Evolutionary conservation across 805 yeast genomes (phyloP).

Genomic region (Candida sphagnicola): DNA sequence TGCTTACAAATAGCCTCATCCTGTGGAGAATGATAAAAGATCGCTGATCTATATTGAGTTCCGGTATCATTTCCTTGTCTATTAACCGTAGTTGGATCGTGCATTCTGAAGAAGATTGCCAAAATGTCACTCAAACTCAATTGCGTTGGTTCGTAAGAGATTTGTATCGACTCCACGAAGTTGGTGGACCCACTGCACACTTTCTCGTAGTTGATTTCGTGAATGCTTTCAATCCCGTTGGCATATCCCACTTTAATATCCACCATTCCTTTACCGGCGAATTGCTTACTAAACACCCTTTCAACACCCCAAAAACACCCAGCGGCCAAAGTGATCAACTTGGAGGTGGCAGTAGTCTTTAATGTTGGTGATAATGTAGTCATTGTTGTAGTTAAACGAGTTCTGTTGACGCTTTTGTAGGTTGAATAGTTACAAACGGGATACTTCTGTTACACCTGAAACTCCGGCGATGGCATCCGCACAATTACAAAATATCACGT

Average conservation of each 20-base stretch:
- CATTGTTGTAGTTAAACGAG: too few relatives aligned
- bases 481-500: not conserved
- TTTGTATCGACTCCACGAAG: slow-evolving; percentile 78
- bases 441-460: too few relatives aligned
- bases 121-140: slow-evolving; percentile 59
- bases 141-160: slow-evolving; percentile 71
- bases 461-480: too few relatives aligned
- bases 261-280: slow-evolving; percentile 57
- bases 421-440: too few relatives aligned
- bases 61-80: slow-evolving; percentile 88
- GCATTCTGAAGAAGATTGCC: slow-evolving; percentile 85
- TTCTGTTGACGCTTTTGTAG: too few relatives aligned
- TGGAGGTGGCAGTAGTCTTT: slow-evolving; percentile 29
- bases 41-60: slow-evolving; percentile 84
- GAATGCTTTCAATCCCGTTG: slow-evolving; percentile 64
- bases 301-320: slow-evolving; percentile 92
- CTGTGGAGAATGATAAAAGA: slow-evolving; percentile 57
- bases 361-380: slow-evolving; percentile 30
- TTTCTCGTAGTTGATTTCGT: slow-evolving; percentile 46
- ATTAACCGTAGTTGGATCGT: slow-evolving; percentile 86
- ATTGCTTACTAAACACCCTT: slow-evolving; percentile 71
- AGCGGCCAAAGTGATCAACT: slow-evolving; percentile 44
- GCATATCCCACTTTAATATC: slow-evolving; percentile 89
- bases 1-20: slow-evolving; percentile 44
- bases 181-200: slow-evolving; percentile 79